Evolutionary conservation across 2,329 filamentous ascomycete species (phyloP).

Genomic region (Apiospora saccharicola): DNA sequence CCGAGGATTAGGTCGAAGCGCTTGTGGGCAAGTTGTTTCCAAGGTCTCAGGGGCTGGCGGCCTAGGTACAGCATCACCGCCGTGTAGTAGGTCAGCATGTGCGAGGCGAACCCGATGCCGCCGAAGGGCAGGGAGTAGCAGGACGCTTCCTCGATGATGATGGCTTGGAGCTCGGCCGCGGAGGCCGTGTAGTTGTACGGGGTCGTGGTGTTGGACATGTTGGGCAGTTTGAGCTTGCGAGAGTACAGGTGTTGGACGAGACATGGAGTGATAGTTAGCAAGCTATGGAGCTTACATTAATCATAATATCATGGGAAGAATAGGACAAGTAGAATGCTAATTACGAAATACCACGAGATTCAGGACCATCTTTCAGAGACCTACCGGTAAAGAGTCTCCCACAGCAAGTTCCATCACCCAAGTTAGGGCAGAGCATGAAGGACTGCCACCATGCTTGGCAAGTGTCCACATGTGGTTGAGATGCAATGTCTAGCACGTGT

Average conservation of each 20-base stretch:
- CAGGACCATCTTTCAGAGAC: not conserved
- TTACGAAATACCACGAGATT: not conserved
- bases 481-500: not conserved
- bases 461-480: not conserved
- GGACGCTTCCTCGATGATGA: not conserved
- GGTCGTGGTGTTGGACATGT: not conserved
- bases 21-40: not conserved
- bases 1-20: not conserved
- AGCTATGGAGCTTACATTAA: too few relatives aligned
- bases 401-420: not conserved
- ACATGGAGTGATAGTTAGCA: not conserved
- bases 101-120: conserved; percentile 3
- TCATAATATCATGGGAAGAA: not conserved
- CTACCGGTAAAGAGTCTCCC: not conserved
- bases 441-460: not conserved
- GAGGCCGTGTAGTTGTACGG: not conserved
- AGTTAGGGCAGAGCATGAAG: not conserved
- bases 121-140: not conserved
- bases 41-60: conserved; percentile 4
- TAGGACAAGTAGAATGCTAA: not conserved
- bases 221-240: not conserved
- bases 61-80: not conserved
- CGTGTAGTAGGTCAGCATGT: not conserved
- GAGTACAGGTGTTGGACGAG: not conserved
- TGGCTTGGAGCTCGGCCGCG: not conserved